phyloP scores from a whole-genome alignment of 257 asterid species.

The Nyctanthes arbortristis region DNA sequence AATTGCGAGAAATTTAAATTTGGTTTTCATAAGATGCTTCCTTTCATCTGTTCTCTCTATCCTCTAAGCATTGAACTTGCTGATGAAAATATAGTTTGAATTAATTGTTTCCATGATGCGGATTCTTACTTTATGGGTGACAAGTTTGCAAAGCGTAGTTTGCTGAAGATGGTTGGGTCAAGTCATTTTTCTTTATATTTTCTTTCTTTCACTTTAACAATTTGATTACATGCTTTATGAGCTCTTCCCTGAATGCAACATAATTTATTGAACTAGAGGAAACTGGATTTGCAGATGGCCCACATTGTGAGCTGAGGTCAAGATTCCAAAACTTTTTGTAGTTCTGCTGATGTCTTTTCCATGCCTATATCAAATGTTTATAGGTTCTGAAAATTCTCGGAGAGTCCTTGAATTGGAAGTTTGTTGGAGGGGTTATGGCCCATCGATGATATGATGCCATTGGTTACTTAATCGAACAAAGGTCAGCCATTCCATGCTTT shows the following conservation, averaged over 20 bases:
- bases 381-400: background rate
- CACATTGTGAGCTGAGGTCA: background rate
- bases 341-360: background rate
- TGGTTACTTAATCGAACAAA: no score
- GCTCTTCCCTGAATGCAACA: background rate
- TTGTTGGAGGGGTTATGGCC: no score
- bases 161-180: background rate
- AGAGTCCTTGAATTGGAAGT: no score
- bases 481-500: no score
- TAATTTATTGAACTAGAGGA: background rate
- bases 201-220: background rate
- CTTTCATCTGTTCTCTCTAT: background rate
- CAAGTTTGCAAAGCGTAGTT: background rate
- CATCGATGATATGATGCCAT: no score
- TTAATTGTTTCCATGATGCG: background rate
- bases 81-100: no score
- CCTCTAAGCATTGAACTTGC: background rate
- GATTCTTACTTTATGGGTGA: background rate
- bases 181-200: no score
- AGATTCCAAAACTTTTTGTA: background rate
- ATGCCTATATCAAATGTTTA: background rate
- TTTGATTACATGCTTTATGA: background rate
- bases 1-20: conserved; percentile 8
- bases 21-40: conserved; percentile 1
- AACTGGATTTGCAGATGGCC: background rate